Evolutionary conservation across 2,329 filamentous ascomycete species (phyloP).

Genomic region (Bertia moriformis): DNA sequence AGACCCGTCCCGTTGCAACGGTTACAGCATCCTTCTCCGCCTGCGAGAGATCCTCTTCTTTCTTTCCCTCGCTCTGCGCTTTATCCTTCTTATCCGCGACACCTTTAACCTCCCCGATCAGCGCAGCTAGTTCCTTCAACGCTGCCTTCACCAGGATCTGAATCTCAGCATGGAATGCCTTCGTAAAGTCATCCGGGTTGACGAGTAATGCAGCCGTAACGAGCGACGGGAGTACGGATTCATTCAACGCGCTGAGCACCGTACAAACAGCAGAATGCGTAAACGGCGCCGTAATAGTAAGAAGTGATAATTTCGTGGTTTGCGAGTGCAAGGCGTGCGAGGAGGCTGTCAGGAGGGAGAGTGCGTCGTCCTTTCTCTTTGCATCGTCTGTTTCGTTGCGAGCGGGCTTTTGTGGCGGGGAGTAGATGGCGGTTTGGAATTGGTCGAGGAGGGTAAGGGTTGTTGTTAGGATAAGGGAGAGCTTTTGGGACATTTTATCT

Average conservation of each 20-base stretch:
- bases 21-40: slow-evolving; percentile 5
- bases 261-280: slow-evolving; percentile 37
- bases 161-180: slow-evolving; percentile 30
- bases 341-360: slow-evolving; percentile 34
- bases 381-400: too few species aligned
- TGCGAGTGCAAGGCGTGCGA: slow-evolving; percentile 41
- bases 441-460: not conserved
- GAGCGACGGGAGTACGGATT: slow-evolving; percentile 37
- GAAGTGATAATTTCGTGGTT: slow-evolving; percentile 45
- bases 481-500: not conserved
- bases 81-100: slow-evolving; percentile 8
- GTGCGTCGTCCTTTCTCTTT: slow-evolving; percentile 5
- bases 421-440: not conserved
- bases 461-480: not conserved
- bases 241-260: slow-evolving; percentile 35
- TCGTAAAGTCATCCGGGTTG: slow-evolving; percentile 25
- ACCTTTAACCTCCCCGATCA: slow-evolving; percentile 24
- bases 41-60: not conserved
- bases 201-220: slow-evolving; percentile 36
- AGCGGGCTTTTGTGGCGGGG: not conserved
- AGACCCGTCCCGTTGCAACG: slow-evolving; percentile 39
- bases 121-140: slow-evolving; percentile 28
- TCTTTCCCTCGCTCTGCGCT: not conserved
- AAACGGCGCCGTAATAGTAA: slow-evolving; percentile 44
- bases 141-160: slow-evolving; percentile 23